A percentile compares a stretch with the other conserved stretches of the same genome.
These are phyloP conservation scores for Debaryomyces singareniensis DNA, from an alignment of 1,139 yeast genomes.

Conservation along the genomic window DNA sequence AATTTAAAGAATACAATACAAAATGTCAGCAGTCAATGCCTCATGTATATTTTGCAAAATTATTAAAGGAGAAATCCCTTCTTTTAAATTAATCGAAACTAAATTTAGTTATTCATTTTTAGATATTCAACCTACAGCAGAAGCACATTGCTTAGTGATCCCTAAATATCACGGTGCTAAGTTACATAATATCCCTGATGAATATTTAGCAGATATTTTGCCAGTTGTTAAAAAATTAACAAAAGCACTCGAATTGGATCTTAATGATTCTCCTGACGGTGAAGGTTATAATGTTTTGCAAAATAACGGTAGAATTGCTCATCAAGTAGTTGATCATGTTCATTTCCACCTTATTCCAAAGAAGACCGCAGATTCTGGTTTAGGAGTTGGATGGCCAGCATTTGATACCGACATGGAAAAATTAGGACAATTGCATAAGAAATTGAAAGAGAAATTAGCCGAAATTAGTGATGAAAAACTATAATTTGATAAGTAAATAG, in stretches of 20 bases:
- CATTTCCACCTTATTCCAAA: conserved; percentile 96
- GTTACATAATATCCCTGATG: conserved; percentile 88
- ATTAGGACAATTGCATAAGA: conserved; percentile 59
- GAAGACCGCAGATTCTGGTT: conserved; percentile 60
- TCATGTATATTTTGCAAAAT: conserved; percentile 88
- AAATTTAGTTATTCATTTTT: conserved; percentile 73
- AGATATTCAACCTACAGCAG: conserved; percentile 87
- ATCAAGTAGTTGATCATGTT: conserved; percentile 90
- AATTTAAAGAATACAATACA: not conserved
- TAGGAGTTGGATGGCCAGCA: conserved; percentile 91
- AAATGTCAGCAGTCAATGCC: conserved; percentile 31
- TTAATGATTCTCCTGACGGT: conserved; percentile 54
- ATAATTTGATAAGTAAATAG: conserved; percentile 8
- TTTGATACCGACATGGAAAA: conserved; percentile 66
- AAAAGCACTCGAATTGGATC: conserved; percentile 57
- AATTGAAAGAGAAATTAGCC: conserved; percentile 46
- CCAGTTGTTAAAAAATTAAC: conserved; percentile 87
- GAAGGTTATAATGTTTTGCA: conserved; percentile 84
- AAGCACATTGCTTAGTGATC: conserved; percentile 81
- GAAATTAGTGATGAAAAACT: conserved; percentile 13
- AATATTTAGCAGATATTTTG: conserved; percentile 71
- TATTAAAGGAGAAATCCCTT: conserved; percentile 90
- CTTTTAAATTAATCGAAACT: conserved; percentile 82
- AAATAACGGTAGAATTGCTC: conserved; percentile 91
- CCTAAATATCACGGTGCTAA: conserved; percentile 93